Base-by-base conservation (phyloP, 163 green algal species). In the Scenedesmus sp. region DNA sequence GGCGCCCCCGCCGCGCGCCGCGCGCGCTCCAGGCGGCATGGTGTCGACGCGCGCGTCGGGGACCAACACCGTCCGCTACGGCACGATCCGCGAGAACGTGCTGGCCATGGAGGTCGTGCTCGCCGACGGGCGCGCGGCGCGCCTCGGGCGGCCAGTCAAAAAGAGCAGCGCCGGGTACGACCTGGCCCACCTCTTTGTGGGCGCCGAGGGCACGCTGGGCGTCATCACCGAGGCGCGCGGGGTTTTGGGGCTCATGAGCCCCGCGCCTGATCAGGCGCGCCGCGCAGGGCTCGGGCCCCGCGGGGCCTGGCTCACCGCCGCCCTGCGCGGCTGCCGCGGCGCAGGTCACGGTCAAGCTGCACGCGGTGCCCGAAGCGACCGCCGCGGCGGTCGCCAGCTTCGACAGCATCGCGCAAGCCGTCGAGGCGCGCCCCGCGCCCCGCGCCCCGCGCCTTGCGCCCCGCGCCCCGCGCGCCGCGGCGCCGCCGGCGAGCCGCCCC, bases 201-300 rank as follows among this genome's bases (percentile, higher is more conserved):
- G 93, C 47, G 86, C 64, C n/a, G 93, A 97, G 80, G 93, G 93
- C 31, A 97, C 92, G 9, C 86, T 97, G 63, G 92, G 85, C 0
- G 81, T 97, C 42, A 91, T 97, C 44, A 96, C 92, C 11, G 93
- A 95, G 86, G 63, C 94, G 54, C 74, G 78, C 4, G 24, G 42
- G 63, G 14, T n/a, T n/a, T n/a, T n/a, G n/a, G n/a, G n/a, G n/a
- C n/a, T n/a, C n/a, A n/a, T n/a, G n/a, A n/a, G n/a, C n/a, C n/a
- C n/a, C n/a, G n/a, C n/a, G n/a, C n/a, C n/a, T n/a, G n/a, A n/a
- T n/a, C n/a, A n/a, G n/a, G n/a, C n/a, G n/a, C n/a, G n/a, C n/a
- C n/a, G n/a, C n/a, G n/a, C n/a, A n/a, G n/a, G n/a, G n/a, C n/a
- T n/a, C n/a, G n/a, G n/a, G n/a, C n/a, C n/a, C n/a, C n/a, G n/a